Conservation (phyloP, 2,329 filamentous ascomycete species). For the Coniochaeta sp. region DNA sequence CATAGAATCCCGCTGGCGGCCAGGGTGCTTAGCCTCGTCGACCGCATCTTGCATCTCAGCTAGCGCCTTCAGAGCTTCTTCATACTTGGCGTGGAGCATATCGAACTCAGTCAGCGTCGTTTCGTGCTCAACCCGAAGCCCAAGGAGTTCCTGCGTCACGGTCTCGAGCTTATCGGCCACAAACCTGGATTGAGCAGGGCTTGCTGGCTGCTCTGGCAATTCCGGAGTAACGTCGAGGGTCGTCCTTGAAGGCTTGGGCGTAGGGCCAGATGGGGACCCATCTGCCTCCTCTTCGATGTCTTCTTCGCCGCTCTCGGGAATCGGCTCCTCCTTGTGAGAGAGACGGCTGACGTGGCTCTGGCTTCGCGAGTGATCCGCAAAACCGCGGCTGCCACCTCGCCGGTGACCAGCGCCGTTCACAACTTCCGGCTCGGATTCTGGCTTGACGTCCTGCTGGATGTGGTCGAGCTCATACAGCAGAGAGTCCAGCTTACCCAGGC, state of each 20-base stretch:
- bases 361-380: slow-evolving; percentile 45
- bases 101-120: slow-evolving; percentile 74
- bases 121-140: slow-evolving; percentile 87
- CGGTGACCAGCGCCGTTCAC: slow-evolving; percentile 31
- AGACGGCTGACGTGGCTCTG: slow-evolving; percentile 47
- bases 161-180: slow-evolving; percentile 89
- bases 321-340: slow-evolving; percentile 46
- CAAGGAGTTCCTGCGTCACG: slow-evolving; percentile 85
- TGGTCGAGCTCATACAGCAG: slow-evolving; percentile 85
- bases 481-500: slow-evolving; percentile 88
- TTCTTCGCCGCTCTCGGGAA: slow-evolving; percentile 45
- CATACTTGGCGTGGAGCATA: slow-evolving; percentile 78
- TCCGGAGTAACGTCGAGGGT: slow-evolving; percentile 10
- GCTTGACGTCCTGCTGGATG: slow-evolving; percentile 54
- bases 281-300: slow-evolving; percentile 20
- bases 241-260: slow-evolving; percentile 14
- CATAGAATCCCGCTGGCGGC: slow-evolving; percentile 46
- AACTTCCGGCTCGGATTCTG: slow-evolving; percentile 27
- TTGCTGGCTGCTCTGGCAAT: slow-evolving; percentile 39
- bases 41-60: slow-evolving; percentile 79
- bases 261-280: slow-evolving; percentile 14
- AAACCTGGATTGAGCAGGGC: slow-evolving; percentile 73
- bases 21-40: slow-evolving; percentile 67
- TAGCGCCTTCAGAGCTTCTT: slow-evolving; percentile 75
- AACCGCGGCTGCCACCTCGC: slow-evolving; percentile 30